Percentiles rank a stretch among this genome's conserved stretches.
Conservation (phyloP, 208 protist species). For the Leishmania turanica region DNA sequence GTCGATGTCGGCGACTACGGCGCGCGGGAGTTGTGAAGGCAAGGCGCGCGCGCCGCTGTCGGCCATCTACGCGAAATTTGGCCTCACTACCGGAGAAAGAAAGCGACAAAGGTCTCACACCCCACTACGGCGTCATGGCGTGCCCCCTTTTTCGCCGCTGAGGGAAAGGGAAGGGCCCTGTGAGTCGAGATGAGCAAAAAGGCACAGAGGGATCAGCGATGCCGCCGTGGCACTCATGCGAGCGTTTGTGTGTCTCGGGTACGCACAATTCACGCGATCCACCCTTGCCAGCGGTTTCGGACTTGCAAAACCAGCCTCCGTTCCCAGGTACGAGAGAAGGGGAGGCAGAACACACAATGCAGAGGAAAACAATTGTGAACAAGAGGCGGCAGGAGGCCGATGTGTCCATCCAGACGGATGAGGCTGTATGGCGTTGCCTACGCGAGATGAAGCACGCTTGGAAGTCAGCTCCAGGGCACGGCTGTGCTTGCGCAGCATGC, state of each 20-base stretch:
- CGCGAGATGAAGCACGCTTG: neutral
- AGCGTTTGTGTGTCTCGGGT: neutral
- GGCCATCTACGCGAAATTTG: neutral
- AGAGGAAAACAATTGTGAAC: neutral
- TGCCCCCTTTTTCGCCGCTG: no score
- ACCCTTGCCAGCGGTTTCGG: neutral
- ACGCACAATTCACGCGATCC: neutral
- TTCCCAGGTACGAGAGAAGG: neutral
- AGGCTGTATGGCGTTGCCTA: neutral
- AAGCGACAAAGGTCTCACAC: neutral
- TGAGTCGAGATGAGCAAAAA: neutral
- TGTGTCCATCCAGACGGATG: neutral
- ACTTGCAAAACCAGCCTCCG: neutral
- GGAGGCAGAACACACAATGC: neutral
- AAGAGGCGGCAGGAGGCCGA: neutral
- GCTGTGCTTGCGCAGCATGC: neutral
- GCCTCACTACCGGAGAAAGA: neutral
- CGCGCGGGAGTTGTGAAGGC: conserved; percentile 32
- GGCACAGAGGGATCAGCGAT: neutral
- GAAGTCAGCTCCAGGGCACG: neutral
- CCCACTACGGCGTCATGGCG: neutral
- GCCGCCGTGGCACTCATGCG: neutral
- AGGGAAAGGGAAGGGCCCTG: neutral
- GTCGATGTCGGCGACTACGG: conserved; percentile 44
- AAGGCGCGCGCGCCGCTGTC: conserved; percentile 2